phyloP scores from a whole-genome alignment of 1,284 basidiomycete species.

The Marasmius sp. region DNA sequence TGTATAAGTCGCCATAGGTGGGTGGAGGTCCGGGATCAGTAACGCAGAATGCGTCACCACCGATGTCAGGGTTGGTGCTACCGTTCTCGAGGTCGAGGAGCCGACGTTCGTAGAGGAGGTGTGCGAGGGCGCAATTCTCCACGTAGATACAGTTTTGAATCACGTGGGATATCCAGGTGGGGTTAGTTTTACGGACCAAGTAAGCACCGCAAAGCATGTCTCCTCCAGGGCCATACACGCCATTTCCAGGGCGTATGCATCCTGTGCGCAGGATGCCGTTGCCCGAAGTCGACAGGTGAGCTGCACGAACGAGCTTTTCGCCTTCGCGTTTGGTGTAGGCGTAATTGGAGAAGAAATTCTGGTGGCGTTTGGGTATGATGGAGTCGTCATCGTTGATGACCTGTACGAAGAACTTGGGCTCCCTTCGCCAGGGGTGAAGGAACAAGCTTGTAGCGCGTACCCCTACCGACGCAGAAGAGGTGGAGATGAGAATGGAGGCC shows the following conservation, averaged over 20 bases:
- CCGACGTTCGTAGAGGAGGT: slow-evolving; percentile 70
- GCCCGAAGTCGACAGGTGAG: slow-evolving; percentile 25
- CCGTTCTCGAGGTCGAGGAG: slow-evolving; percentile 47
- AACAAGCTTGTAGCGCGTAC: slow-evolving; percentile 44
- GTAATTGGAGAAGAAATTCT: slow-evolving; percentile 55
- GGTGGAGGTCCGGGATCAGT: slow-evolving; percentile 61
- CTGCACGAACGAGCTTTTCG: slow-evolving; percentile 42
- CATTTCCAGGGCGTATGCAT: slow-evolving; percentile 72
- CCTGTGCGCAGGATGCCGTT: slow-evolving; percentile 55
- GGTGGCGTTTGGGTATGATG: slow-evolving; percentile 35
- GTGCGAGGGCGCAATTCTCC: slow-evolving; percentile 70
- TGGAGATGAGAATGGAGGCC: slow-evolving; percentile 44
- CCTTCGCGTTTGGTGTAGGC: slow-evolving; percentile 46
- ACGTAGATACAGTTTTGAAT: slow-evolving; percentile 69
- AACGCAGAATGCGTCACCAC: slow-evolving; percentile 66
- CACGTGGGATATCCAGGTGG: slow-evolving; percentile 57
- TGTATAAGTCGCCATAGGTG: slow-evolving; percentile 62
- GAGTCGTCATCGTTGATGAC: slow-evolving; percentile 43
- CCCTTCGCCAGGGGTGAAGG: slow-evolving; percentile 53
- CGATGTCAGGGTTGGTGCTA: slow-evolving; percentile 56
- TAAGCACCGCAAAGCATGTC: slow-evolving; percentile 66
- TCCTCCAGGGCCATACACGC: slow-evolving; percentile 70
- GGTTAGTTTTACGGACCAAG: slow-evolving; percentile 57
- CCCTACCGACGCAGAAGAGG: slow-evolving; percentile 51
- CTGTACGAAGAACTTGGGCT: slow-evolving; percentile 44